phyloP scores from a whole-genome alignment of 1,284 basidiomycete species.

The Tilletia caries region DNA sequence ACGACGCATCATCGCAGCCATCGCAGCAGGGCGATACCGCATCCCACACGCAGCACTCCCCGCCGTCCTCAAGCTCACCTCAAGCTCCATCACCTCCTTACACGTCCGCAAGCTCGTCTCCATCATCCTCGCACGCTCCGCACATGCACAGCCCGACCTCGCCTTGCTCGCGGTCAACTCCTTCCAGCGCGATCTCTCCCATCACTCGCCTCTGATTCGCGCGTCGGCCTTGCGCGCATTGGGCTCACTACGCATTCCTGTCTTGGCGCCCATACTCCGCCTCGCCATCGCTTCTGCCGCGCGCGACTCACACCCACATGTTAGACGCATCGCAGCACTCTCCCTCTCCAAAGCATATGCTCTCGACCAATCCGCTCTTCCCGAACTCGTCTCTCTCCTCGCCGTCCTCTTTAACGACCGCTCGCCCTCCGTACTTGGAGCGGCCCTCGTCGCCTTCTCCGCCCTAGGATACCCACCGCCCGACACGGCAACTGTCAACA shows the following conservation, averaged over 20 bases:
- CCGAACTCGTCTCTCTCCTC: conserved; percentile 71
- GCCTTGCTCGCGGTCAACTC: conserved; percentile 96
- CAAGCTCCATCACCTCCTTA: conserved; percentile 57
- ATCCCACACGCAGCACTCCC: conserved; percentile 69
- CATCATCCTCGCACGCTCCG: conserved; percentile 75
- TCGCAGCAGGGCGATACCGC: conserved; percentile 79
- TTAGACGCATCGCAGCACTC: conserved; percentile 83
- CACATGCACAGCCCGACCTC: conserved; percentile 68
- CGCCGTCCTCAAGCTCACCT: conserved; percentile 49
- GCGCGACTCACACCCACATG: conserved; percentile 84
- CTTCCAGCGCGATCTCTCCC: conserved; percentile 92
- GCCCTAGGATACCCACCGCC: conserved; percentile 8
- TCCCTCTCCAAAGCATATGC: conserved; percentile 75
- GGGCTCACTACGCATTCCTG: conserved; percentile 81
- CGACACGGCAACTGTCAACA: neutral
- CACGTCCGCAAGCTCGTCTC: conserved; percentile 96
- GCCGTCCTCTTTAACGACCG: conserved; percentile 73
- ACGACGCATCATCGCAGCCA: conserved; percentile 58
- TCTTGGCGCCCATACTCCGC: conserved; percentile 80
- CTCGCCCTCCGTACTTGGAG: conserved; percentile 82
- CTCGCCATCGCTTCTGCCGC: conserved; percentile 87
- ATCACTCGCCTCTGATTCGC: conserved; percentile 76
- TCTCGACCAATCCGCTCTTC: conserved; percentile 65
- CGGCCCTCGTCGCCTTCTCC: conserved; percentile 74
- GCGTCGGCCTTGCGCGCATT: conserved; percentile 92